Conservation (phyloP, 2,329 filamentous ascomycete species). For the Fusarium sublunatum region DNA sequence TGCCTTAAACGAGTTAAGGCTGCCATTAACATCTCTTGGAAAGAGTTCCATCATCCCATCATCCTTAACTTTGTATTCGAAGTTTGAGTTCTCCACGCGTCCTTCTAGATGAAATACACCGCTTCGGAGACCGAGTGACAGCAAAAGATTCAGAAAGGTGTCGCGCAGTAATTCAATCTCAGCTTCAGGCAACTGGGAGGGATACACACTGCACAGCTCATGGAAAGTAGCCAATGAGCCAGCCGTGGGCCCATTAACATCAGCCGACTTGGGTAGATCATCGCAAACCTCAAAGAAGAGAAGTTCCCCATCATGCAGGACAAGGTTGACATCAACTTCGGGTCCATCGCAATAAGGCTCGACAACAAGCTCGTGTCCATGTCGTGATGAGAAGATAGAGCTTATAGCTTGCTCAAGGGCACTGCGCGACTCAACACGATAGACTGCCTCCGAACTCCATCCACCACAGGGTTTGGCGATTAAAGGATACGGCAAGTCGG, state of each 20-base stretch:
- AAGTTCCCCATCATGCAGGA: constrained; percentile 34
- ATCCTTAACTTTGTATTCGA: constrained; percentile 11
- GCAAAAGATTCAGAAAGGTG: constrained; percentile 14
- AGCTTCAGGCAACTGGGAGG: constrained; percentile 9
- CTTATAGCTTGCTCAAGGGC: constrained; percentile 6
- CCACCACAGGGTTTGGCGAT: constrained; percentile 17
- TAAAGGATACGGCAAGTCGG: constrained; percentile 6
- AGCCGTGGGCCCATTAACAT: constrained; percentile 13
- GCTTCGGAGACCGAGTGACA: constrained; percentile 17
- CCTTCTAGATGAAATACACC: constrained; percentile 34
- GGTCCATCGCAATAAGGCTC: constrained; percentile 38
- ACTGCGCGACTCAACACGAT: constrained; percentile 23
- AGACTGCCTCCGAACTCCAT: constrained; percentile 29
- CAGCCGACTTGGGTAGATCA: constrained; percentile 32
- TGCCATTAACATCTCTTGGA: background rate
- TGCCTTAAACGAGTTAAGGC: background rate
- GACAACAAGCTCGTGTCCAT: constrained; percentile 22
- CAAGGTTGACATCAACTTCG: constrained; percentile 40
- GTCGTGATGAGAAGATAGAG: constrained; percentile 14
- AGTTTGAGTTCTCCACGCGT: constrained; percentile 22
- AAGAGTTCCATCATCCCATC: constrained; percentile 5
- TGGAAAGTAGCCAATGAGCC: constrained; percentile 5
- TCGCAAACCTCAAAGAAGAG: constrained; percentile 39
- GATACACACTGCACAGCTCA: constrained; percentile 8
- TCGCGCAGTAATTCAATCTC: constrained; percentile 25